Evolutionary conservation across 768 basidiomycete species (phyloP).

Genomic region (Russula earlei): DNA sequence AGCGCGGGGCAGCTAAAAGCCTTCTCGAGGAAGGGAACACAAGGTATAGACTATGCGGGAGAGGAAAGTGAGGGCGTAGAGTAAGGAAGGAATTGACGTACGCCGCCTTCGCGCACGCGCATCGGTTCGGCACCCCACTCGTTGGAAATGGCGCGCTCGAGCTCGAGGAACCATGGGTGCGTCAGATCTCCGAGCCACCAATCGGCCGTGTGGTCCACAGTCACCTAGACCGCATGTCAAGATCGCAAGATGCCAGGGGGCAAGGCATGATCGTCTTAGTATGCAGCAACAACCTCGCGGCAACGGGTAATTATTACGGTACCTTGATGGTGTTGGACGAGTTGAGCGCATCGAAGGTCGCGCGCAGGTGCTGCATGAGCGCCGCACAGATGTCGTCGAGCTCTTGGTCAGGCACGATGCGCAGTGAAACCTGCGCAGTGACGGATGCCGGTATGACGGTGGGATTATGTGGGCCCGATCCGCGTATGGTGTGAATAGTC

Average conservation of each 20-base stretch:
- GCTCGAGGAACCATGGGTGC: slow-evolving; percentile 75
- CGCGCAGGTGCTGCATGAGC: slow-evolving; percentile 48
- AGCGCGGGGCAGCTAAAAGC: slow-evolving; percentile 82
- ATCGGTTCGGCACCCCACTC: slow-evolving; percentile 86
- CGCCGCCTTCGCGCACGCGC: slow-evolving; percentile 89
- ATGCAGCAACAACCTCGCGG: no score
- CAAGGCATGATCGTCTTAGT: no score
- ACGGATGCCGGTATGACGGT: slow-evolving; percentile 86
- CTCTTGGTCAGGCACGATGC: slow-evolving; percentile 91
- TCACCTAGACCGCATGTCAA: slow-evolving; percentile 38
- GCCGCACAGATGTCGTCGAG: slow-evolving; percentile 55
- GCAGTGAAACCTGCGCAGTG: slow-evolving; percentile 77
- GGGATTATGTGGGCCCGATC: slow-evolving; percentile 72
- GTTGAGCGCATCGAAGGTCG: slow-evolving; percentile 46
- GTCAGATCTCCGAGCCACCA: slow-evolving; percentile 95
- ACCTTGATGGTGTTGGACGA: slow-evolving; percentile 73
- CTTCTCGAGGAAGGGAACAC: slow-evolving; percentile 88
- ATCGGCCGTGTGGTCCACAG: slow-evolving; percentile 74
- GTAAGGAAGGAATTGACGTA: slow-evolving; percentile 29
- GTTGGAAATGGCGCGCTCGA: slow-evolving; percentile 72
- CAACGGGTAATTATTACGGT: slow-evolving; percentile 8
- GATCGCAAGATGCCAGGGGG: no score
- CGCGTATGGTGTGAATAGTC: slow-evolving; percentile 77
- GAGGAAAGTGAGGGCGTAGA: background rate
- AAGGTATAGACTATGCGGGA: slow-evolving; percentile 71